Base-by-base conservation (phyloP, 1,284 basidiomycete genomes). In the Tremellales sp. region DNA sequence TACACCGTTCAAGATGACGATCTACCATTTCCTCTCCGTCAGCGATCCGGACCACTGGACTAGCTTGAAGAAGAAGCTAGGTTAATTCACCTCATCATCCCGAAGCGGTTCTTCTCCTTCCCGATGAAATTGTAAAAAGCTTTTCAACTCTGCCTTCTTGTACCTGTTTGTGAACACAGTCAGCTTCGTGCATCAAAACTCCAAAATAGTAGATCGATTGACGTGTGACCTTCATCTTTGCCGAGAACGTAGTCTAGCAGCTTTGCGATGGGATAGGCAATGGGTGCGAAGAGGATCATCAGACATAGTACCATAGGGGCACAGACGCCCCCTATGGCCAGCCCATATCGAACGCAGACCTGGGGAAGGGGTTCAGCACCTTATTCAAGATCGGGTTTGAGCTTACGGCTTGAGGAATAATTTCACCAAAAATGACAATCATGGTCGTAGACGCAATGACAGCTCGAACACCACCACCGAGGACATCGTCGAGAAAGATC, bases 101-200 rank as follows among this genome's bases (percentile, higher is more conserved):
- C 87, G 78, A 16, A 94, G 77, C 0, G 91, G 88, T 65, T 94
- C 85, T 66, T 88, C 82, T 37, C 90, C 83, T 31, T 85, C 83
- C 43, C 88, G 78, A 72, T 93, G 88, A 73, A 93, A 88, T 63
- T 91, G 68, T 24, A 97, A 79, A 74, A 97, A 97, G 0, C 86
- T 88, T 72, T 89, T 91, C 36, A 97, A 80, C 65, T 94, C 87
- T 0, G 87, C 87, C 68, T 92, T 92, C 65, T 91, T 90, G 76
- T 92, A 93, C 0, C 86, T 90, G 50, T 82, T 77, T 0, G 76
- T 25, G 24, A 45, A 14, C n/a, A n/a, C 27, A 13, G 44, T 47
- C 25, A 38, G 24, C 26, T 18, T 12, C 9, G 36, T 25, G 10
- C 9, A 27, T n/a, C 18, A 16, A 58, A 57, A 51, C 24, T n/a